Evolutionary conservation across 148 eudicot genomes (phyloP), one percentile per base, ranked within the genome.

Genomic region (Vaccinium corymbosum): DNA sequence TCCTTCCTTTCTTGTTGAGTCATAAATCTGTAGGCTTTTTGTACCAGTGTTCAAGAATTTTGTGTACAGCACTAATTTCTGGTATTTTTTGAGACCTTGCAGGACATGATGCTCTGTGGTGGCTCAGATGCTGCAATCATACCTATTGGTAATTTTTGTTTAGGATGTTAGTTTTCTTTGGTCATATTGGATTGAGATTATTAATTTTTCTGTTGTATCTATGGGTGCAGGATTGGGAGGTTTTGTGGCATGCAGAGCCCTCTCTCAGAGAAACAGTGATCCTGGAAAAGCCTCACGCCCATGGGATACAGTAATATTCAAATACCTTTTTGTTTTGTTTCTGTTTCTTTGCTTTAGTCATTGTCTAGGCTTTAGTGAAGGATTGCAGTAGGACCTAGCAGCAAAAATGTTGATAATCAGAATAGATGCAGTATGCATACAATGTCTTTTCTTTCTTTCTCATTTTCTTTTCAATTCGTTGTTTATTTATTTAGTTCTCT

Each of bases 101-200:
- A 95, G 98, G 98, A 95, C 74, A 62, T 95, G 93, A 95, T 95
- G 98, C 98, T 95, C 72, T 95, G 94, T 89, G 98, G 98, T 87
- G 98, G 98, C 79, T 94, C 98, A 72, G 98, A 95, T 91, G 91
- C 98, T 73, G 93, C 88, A 50, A 94, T 95, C 62, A 92, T 95
- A 81, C 98, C 98, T 20, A 95, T 95, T 76, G 98, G 98, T 95
- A 92, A 46, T 17, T 68, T 78, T 64, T 73, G 61, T 80, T 79
- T 76, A 49, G 66, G 79, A 61, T 57, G 7, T 9, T 29, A 53
- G 38, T 46, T 74, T 6, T 29, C 12, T 13, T 76, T 3, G 6
- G 29, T 61, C n/a, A 46, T 81, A 64, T 64, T 51, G 35, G 48
- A 66, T 48, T 52, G 66, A 79, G 29, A 71, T 32, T 81, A 38